Conservation (phyloP, 2,329 filamentous ascomycete genomes). For the Cladosporium austrohemisphaericum region DNA sequence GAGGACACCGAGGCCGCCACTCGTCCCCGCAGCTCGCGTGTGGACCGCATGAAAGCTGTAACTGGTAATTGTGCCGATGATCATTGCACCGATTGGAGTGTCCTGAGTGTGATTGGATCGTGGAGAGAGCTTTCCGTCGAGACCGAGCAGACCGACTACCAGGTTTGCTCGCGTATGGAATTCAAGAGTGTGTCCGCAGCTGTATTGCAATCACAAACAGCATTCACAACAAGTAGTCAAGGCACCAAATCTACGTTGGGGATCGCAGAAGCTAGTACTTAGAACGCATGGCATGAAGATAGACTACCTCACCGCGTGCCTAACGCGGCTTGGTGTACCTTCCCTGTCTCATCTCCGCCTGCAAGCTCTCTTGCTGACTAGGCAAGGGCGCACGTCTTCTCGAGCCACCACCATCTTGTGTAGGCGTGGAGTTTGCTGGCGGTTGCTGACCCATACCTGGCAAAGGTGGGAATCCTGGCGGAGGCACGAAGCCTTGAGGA, state of each 20-base stretch:
- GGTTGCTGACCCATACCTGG: slow-evolving; percentile 26
- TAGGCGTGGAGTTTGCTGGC: slow-evolving; percentile 2
- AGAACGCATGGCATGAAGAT: neutral
- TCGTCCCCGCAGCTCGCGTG: slow-evolving; percentile 2
- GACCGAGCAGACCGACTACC: too few relatives aligned
- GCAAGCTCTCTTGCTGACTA: slow-evolving; percentile 77
- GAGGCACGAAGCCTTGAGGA: slow-evolving; percentile 29
- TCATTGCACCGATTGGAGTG: too few relatives aligned
- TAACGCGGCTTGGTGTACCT: slow-evolving; percentile 45
- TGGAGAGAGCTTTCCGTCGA: too few relatives aligned
- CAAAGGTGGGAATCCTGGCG: slow-evolving; percentile 36
- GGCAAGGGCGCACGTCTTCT: slow-evolving; percentile 68
- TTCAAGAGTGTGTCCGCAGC: too few relatives aligned
- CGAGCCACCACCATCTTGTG: slow-evolving; percentile 31
- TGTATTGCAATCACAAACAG: too few relatives aligned
- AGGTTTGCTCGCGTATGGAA: too few relatives aligned
- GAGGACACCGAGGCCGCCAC: slow-evolving; percentile 1
- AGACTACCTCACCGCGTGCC: neutral
- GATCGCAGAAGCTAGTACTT: too few relatives aligned
- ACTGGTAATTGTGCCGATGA: neutral
- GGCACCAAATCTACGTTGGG: too few relatives aligned
- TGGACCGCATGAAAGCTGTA: neutral
- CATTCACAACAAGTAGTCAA: too few relatives aligned
- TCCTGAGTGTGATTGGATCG: too few relatives aligned
- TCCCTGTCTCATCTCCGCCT: slow-evolving; percentile 66